phyloP scores from a whole-genome alignment of 768 basidiomycete genomes.

The Chalciporus pseudorubinellus region DNA sequence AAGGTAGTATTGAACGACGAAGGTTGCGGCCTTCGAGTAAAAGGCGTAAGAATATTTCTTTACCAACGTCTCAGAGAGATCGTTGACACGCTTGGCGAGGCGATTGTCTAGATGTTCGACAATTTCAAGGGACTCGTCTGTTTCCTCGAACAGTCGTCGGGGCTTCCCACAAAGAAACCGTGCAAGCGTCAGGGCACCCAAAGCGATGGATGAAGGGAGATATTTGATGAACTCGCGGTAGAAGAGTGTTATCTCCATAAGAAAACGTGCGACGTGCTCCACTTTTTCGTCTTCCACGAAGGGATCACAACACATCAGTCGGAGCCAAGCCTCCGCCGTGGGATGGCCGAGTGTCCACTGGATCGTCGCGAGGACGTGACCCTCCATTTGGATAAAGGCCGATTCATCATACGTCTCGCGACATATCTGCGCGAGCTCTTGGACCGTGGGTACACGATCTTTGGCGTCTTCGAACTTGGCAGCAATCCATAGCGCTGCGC shows the following conservation, averaged over 20 bases:
- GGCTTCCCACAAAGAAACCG: constrained; percentile 82
- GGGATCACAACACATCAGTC: constrained; percentile 74
- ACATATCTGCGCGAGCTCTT: constrained; percentile 93
- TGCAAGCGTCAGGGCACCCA: constrained; percentile 86
- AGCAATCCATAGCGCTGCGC: constrained; percentile 98
- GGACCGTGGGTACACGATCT: constrained; percentile 94
- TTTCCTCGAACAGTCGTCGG: constrained; percentile 79
- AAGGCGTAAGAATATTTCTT: constrained; percentile 98
- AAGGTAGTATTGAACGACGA: constrained; percentile 92
- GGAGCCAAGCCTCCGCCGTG: constrained; percentile 96
- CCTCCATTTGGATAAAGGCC: constrained; percentile 99
- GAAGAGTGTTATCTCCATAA: constrained; percentile 99
- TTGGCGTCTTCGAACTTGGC: constrained; percentile 99
- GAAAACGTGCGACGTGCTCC: constrained; percentile 92
- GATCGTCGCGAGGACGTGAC: constrained; percentile 93
- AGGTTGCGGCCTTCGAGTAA: constrained; percentile 93
- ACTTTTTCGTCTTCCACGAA: constrained; percentile 83
- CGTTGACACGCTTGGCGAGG: constrained; percentile 84
- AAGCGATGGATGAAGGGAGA: constrained; percentile 81
- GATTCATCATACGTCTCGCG: constrained; percentile 96
- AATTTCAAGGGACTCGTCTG: constrained; percentile 78
- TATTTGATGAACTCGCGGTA: constrained; percentile 92
- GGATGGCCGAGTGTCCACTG: constrained; percentile 97
- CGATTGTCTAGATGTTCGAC: constrained; percentile 84
- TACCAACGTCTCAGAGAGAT: constrained; percentile 92